Evolutionary conservation across 257 asterid genomes (phyloP).

Genomic region (Forsythia viridissima): DNA sequence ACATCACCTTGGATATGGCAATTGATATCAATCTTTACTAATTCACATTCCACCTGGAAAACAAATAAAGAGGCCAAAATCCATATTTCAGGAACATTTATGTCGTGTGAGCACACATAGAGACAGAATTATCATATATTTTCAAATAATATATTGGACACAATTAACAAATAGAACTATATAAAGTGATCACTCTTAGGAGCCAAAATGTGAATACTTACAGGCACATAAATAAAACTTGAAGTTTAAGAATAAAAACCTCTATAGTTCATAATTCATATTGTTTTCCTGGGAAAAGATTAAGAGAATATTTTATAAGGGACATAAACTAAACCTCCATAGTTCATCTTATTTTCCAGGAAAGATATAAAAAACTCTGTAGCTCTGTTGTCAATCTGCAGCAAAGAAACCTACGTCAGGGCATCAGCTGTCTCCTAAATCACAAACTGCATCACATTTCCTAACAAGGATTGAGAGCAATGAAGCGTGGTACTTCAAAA

Average conservation of each 20-base stretch:
- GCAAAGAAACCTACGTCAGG: background rate
- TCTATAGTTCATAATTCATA: background rate
- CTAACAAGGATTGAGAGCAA: background rate
- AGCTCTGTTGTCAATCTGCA: background rate
- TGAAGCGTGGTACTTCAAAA: background rate
- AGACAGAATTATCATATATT: background rate
- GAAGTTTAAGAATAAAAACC: background rate
- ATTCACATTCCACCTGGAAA: constrained; percentile 80
- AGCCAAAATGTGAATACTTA: background rate
- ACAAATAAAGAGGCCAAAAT: constrained; percentile 23
- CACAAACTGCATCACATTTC: background rate
- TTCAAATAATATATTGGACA: background rate
- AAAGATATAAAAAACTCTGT: background rate
- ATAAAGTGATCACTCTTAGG: background rate
- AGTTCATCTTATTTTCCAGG: background rate
- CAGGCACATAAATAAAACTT: background rate
- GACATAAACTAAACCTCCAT: background rate
- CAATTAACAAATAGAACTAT: background rate
- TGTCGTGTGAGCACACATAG: background rate
- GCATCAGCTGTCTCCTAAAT: background rate
- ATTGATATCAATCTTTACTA: constrained; percentile 81
- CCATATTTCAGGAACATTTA: constrained; percentile 3
- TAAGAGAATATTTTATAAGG: background rate
- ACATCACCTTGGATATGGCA: constrained; percentile 95
- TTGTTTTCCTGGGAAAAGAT: background rate